phyloP scores from a whole-genome alignment of 2,329 filamentous ascomycete species.

The Colletotrichum cereale region DNA sequence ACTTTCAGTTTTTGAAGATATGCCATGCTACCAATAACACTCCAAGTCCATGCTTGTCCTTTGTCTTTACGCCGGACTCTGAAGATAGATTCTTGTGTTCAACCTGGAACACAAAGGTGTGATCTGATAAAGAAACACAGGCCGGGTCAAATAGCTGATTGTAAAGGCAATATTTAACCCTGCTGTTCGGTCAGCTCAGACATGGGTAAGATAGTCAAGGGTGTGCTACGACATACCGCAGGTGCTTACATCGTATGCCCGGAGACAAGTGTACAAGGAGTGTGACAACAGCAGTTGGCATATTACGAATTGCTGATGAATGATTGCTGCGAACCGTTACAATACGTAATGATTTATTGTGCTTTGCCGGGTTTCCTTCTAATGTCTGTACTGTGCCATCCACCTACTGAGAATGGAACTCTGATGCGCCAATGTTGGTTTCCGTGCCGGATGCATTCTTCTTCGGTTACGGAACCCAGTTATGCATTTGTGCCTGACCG shows the following conservation, averaged over 20 bases:
- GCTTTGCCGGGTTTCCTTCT: background rate
- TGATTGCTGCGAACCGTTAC: background rate
- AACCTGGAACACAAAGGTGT: background rate
- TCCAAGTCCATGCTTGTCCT: background rate
- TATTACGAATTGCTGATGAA: constrained; percentile 9
- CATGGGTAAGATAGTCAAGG: background rate
- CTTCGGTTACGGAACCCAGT: background rate
- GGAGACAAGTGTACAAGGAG: background rate
- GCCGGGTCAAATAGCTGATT: background rate
- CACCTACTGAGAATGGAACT: background rate
- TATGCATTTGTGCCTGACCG: background rate
- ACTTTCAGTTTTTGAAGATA: background rate
- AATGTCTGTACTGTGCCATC: background rate
- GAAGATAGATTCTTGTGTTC: background rate
- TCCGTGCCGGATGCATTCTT: background rate
- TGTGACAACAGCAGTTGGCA: background rate
- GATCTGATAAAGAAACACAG: constrained; percentile 4
- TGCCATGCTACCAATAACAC: background rate
- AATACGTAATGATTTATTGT: background rate
- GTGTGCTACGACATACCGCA: background rate
- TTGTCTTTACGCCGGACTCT: background rate
- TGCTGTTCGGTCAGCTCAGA: background rate
- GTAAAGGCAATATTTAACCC: background rate
- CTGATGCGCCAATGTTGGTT: background rate
- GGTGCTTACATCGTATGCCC: background rate